phyloP scores from a whole-genome alignment of 768 basidiomycete genomes.

The Phallus indusiatus region DNA sequence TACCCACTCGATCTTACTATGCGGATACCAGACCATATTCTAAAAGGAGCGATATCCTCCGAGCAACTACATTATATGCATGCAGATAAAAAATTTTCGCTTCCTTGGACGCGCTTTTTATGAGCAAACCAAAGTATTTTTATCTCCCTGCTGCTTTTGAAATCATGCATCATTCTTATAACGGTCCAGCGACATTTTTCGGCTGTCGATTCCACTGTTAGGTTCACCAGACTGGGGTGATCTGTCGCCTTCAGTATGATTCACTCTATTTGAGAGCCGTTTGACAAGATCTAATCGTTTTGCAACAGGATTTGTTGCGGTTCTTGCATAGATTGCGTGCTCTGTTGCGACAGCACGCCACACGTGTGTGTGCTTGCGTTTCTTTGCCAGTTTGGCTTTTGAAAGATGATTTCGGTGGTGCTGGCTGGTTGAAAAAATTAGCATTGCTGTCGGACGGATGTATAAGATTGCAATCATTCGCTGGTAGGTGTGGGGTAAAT shows the following conservation, averaged over 20 bases:
- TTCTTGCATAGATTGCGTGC: conserved; percentile 65
- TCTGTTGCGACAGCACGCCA: conserved; percentile 41
- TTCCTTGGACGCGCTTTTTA: no score
- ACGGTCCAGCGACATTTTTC: conserved; percentile 22
- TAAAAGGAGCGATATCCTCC: conserved; percentile 35
- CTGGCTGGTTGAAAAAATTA: conserved; percentile 68
- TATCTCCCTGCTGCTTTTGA: not conserved
- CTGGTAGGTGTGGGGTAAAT: conserved; percentile 41
- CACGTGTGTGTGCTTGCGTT: conserved; percentile 56
- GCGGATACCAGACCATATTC: conserved; percentile 42
- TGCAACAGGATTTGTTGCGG: conserved; percentile 49
- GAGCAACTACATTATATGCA: conserved; percentile 26
- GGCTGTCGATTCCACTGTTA: conserved; percentile 54
- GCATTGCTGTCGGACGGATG: conserved; percentile 73
- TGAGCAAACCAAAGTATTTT: not conserved
- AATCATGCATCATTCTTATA: conserved; percentile 9
- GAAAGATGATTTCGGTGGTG: conserved; percentile 46
- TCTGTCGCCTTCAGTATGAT: conserved; percentile 40
- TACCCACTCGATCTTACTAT: conserved; percentile 63
- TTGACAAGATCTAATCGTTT: conserved; percentile 2
- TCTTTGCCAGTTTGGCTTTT: conserved; percentile 58
- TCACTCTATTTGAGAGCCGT: not conserved
- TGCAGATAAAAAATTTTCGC: no score
- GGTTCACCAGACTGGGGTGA: conserved; percentile 69
- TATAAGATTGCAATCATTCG: conserved; percentile 68